Base-by-base conservation (phyloP, 2,329 filamentous ascomycete genomes). In the Colletotrichum sp. region DNA sequence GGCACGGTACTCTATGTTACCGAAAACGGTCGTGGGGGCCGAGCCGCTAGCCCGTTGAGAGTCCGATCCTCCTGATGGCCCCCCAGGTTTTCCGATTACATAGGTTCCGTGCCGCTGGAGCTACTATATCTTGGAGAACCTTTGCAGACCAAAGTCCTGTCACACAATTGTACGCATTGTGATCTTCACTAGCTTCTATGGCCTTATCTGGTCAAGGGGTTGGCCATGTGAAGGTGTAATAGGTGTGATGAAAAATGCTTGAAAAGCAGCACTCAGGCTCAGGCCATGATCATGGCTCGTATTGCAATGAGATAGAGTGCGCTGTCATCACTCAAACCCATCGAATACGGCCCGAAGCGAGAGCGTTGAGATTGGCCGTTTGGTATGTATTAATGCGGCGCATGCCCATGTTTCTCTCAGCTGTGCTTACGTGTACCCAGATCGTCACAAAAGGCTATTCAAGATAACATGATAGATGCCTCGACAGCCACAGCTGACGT, bases 401-500 rank as follows among this genome's bases (percentile, higher is more conserved):
- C 21, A 64, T 15, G 30, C 6, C 30, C 1, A 26, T n/a, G 3
- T 64, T 26, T 9, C 0, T 39, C 28, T 32, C 24, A 16, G 59
- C 3, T n/a, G 26, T 67, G 68, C 68, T 71, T 15, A 75, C 68
- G 68, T 75, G 49, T 65, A 12, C 26, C 44, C 8, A 57, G 65
- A 68, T 66, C 52, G 24, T 34, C 52, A 34, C 32, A 15, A 26
- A 30, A 30, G 9, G 12, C 28, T 26, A 30, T 24, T 16, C 5
- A 13, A 24, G 21, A 36, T 44, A 26, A 49, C 68, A 30, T 18
- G 32, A 18, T 12, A 10, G 18, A 28, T 44, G 16, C 9, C 21
- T 21, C 34, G 32, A 52, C 21, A 7, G 49, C 60, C 9, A 28
- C 28, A 30, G 49, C 68, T 75, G 39, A 71, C 34, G 36, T 71